Percentiles rank a stretch among this genome's conserved stretches.
Conservation (phyloP, 106 monocot species). For the Ottelia alismoides region DNA sequence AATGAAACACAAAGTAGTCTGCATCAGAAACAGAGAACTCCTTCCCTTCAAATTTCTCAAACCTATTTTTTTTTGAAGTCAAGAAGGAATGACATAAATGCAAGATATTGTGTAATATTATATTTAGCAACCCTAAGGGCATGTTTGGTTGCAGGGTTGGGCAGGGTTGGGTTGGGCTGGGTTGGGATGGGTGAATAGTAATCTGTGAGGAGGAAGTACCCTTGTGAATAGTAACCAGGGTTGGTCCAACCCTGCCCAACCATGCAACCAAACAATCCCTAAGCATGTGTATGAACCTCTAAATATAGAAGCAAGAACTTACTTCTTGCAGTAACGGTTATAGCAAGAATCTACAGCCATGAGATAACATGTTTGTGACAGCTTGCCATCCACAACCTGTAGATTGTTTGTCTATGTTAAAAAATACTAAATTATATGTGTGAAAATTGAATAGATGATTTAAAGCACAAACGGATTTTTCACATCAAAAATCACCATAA, state of each 20-base stretch:
- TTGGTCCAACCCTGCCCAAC: too few species aligned
- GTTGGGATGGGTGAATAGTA: too few species aligned
- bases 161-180: too few species aligned
- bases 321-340: conserved; percentile 67
- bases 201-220: too few species aligned
- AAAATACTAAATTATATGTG: too few species aligned
- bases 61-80: conserved; percentile 46
- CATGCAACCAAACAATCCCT: too few species aligned
- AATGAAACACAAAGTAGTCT: conserved; percentile 93
- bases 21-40: conserved; percentile 74
- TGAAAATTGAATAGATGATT: too few species aligned
- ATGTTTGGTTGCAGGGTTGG: background rate
- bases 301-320: conserved; percentile 26
- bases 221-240: too few species aligned
- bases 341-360: conserved; percentile 95
- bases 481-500: too few species aligned
- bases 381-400: conserved; percentile 94
- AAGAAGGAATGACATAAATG: conserved; percentile 1
- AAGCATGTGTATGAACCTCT: too few species aligned
- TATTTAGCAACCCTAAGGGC: background rate
- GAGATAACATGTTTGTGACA: conserved; percentile 95
- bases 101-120: background rate
- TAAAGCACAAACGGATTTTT: too few species aligned
- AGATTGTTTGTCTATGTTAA: too few species aligned
- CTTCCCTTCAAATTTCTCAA: conserved; percentile 65